phyloP scores from a whole-genome alignment of 176 grass and related monocot genomes.

The Otatea glauca region DNA sequence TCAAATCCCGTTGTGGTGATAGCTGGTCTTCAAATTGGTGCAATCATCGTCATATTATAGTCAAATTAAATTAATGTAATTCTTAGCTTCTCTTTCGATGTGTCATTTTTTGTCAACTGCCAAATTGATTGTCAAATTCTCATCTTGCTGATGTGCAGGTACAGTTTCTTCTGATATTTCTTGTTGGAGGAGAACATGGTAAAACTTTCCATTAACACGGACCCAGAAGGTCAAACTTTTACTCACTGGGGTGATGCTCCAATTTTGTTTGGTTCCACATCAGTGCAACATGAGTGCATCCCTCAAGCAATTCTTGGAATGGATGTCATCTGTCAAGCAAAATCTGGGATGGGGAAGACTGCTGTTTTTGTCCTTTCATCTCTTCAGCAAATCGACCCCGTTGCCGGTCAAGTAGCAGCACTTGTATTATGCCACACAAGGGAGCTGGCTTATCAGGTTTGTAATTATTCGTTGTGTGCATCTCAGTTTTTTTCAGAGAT shows the following conservation, averaged over 20 bases:
- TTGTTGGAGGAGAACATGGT: conserved; percentile 75
- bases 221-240: conserved; percentile 76
- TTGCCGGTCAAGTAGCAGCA: conserved; percentile 84
- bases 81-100: neutral
- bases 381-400: conserved; percentile 94
- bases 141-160: conserved; percentile 60
- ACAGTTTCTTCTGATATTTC: conserved; percentile 67
- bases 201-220: conserved; percentile 94
- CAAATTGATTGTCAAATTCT: neutral
- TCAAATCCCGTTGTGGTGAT: neutral
- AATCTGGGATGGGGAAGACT: conserved; percentile 99
- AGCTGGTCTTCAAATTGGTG: neutral
- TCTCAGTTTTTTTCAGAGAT: neutral
- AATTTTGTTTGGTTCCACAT: conserved; percentile 96
- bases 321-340: conserved; percentile 99
- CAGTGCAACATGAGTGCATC: conserved; percentile 99
- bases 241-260: conserved; percentile 90
- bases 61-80: neutral
- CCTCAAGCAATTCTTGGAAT: conserved; percentile 99
- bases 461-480: neutral
- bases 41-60: neutral
- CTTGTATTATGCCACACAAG: conserved; percentile 94
- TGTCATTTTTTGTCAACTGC: neutral
- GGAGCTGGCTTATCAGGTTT: conserved; percentile 93
- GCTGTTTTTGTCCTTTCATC: conserved; percentile 95